These are phyloP conservation scores for Populus davidiana DNA, from an alignment of 345 rosid genomes.

Conservation along the genomic window DNA sequence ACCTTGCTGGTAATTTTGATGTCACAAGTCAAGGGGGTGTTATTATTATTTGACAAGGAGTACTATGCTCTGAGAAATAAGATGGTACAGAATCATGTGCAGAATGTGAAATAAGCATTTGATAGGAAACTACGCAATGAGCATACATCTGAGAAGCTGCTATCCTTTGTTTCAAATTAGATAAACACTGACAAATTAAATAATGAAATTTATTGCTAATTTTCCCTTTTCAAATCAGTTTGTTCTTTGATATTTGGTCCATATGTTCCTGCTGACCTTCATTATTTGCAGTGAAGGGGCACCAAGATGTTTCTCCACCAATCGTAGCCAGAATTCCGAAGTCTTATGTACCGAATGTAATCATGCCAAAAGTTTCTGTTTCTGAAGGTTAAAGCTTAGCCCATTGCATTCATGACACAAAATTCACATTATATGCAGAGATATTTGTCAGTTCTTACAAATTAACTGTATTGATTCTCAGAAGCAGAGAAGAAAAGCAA, in stretches of 20 bases:
- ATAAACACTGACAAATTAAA: background rate
- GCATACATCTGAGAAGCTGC: background rate
- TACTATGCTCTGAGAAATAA: background rate
- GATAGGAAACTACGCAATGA: background rate
- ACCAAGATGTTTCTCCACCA: conserved; percentile 30
- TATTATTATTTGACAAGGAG: background rate
- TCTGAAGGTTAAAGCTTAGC: conserved; percentile 25
- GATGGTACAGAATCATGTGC: background rate
- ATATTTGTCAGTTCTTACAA: background rate
- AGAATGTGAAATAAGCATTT: background rate
- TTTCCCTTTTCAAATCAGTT: background rate
- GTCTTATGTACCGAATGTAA: conserved; percentile 15
- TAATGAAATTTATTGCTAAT: background rate
- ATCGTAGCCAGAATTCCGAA: conserved; percentile 39
- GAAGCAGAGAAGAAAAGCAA: conserved; percentile 30
- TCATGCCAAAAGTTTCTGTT: conserved; percentile 17
- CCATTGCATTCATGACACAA: background rate
- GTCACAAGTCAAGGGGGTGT: background rate
- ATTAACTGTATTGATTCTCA: conserved; percentile 14
- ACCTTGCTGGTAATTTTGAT: background rate
- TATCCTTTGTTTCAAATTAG: background rate
- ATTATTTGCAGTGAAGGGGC: conserved; percentile 37
- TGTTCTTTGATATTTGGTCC: background rate
- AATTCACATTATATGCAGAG: background rate
- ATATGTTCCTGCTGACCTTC: background rate